These are phyloP conservation scores for Epichloe typhina DNA, from an alignment of 2,329 filamentous ascomycete species.

Conservation along the genomic window DNA sequence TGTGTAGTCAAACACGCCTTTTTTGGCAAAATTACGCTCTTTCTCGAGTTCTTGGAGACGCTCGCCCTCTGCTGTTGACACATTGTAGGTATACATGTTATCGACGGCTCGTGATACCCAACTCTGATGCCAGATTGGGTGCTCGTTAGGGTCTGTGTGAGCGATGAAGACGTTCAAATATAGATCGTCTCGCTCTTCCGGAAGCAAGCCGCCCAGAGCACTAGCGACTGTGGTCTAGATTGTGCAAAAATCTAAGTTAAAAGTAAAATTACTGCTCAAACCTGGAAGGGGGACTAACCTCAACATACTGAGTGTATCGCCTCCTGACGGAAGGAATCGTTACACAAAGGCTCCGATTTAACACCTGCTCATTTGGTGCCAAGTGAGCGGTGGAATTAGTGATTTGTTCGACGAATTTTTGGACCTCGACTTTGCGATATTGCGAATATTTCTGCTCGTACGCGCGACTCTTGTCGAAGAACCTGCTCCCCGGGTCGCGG, in stretches of 20 bases:
- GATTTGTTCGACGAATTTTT: neutral
- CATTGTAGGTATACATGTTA: neutral
- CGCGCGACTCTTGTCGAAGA: neutral
- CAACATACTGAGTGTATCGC: neutral
- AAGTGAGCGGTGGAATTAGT: neutral
- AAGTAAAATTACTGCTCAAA: neutral
- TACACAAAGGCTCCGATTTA: neutral
- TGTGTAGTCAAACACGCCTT: neutral
- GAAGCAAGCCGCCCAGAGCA: neutral
- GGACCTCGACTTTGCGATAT: neutral
- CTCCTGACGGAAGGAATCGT: neutral
- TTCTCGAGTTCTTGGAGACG: neutral
- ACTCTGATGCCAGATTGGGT: neutral
- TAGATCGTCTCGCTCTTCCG: neutral
- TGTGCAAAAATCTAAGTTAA: neutral
- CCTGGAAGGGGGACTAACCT: neutral
- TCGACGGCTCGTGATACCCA: neutral
- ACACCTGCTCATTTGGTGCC: neutral
- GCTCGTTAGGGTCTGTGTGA: neutral
- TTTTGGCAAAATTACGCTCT: neutral
- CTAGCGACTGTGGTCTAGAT: neutral
- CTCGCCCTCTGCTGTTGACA: neutral
- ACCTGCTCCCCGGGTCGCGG: neutral
- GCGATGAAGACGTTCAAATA: neutral
- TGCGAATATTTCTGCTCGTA: constrained; percentile 1